Conservation (phyloP, 1,284 basidiomycete genomes). For the Microbotryum scabiosae region DNA sequence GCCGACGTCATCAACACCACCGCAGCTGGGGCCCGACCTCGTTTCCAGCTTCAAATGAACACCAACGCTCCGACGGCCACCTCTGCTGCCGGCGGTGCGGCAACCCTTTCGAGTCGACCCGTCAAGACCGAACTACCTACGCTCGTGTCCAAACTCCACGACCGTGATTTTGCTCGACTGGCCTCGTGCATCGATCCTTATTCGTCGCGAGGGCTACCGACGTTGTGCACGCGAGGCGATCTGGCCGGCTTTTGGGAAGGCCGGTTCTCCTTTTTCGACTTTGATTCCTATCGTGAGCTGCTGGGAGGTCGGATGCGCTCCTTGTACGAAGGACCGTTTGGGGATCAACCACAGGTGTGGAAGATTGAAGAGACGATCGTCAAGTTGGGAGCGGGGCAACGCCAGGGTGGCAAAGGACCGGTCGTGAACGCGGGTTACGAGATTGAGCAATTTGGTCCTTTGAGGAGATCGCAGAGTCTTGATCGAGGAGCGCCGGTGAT, state of each 20-base stretch:
- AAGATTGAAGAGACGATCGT: conserved; percentile 46
- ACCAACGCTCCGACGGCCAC: background rate
- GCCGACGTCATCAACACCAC: conserved; percentile 13
- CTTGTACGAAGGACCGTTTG: conserved; percentile 46
- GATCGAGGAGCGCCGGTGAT: background rate
- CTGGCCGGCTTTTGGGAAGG: conserved; percentile 50
- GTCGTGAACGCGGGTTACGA: conserved; percentile 28
- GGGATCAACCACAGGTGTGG: conserved; percentile 51
- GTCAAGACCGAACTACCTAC: conserved; percentile 31
- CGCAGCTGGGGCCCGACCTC: conserved; percentile 11
- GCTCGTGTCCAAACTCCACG: conserved; percentile 39
- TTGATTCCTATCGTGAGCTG: conserved; percentile 48
- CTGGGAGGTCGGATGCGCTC: conserved; percentile 43
- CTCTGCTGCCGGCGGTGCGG: background rate
- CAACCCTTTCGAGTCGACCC: conserved; percentile 11
- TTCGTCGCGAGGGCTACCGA: conserved; percentile 40
- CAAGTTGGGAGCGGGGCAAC: conserved; percentile 8
- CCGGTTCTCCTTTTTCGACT: conserved; percentile 50
- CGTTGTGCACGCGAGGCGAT: conserved; percentile 41
- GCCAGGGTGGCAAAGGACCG: conserved; percentile 20
- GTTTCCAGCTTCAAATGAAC: background rate
- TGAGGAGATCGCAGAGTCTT: background rate
- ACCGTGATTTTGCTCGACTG: conserved; percentile 42
- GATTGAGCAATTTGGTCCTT: conserved; percentile 3
- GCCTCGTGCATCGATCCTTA: conserved; percentile 43